phyloP scores from a whole-genome alignment of 805 yeast genomes.

The Torulaspora delbrueckii region DNA sequence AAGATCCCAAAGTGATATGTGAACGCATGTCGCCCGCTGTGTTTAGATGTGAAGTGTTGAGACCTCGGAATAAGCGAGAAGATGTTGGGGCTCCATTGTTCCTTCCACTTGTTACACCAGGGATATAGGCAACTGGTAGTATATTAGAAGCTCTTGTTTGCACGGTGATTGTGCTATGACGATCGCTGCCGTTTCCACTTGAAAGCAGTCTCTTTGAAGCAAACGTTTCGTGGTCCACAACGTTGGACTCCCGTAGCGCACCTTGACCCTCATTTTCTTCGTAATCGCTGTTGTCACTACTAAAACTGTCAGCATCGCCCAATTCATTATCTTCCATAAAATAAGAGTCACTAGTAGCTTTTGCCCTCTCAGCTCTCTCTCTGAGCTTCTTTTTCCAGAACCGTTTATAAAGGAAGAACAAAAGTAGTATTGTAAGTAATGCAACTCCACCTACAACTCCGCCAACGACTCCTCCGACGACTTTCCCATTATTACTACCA shows the following conservation, averaged over 20 bases:
- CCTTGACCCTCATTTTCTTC: neutral
- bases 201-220: neutral
- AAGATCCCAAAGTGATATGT: constrained; percentile 40
- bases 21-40: constrained; percentile 28
- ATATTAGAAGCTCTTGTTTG: constrained; percentile 80
- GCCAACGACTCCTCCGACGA: constrained; percentile 71
- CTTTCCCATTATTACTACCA: constrained; percentile 45
- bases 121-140: constrained; percentile 88
- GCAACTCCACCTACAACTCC: constrained; percentile 46
- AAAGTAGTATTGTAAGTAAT: constrained; percentile 35
- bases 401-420: constrained; percentile 40
- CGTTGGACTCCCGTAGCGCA: neutral
- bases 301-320: constrained; percentile 20
- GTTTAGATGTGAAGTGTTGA: constrained; percentile 14
- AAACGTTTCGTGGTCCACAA: constrained; percentile 1
- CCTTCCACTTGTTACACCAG: constrained; percentile 63
- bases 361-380: constrained; percentile 28
- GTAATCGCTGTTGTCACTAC: constrained; percentile 20
- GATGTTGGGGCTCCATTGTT: constrained; percentile 9
- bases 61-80: constrained; percentile 13
- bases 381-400: constrained; percentile 39
- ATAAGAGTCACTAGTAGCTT: constrained; percentile 19
- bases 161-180: constrained; percentile 54
- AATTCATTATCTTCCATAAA: constrained; percentile 28
- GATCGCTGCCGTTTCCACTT: constrained; percentile 13